Evolutionary conservation across 352 stramenopile genomes (phyloP).

Genomic region (Globisporangium okanoganense): DNA sequence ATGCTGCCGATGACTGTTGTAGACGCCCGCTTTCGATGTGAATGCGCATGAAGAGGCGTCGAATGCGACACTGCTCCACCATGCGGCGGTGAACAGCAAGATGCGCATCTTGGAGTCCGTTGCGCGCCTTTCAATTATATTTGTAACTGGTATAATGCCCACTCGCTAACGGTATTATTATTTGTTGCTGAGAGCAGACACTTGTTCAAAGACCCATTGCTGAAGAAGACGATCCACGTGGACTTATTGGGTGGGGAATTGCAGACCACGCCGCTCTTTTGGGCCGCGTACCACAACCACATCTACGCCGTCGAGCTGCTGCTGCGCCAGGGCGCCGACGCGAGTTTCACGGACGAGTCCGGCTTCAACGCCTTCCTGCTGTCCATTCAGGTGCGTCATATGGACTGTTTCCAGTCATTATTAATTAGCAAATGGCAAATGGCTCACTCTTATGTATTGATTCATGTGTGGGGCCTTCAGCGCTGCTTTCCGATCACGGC

Average conservation of each 20-base stretch:
- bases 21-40: slow-evolving; percentile 55
- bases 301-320: slow-evolving; percentile 79
- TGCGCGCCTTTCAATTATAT: no score
- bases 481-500: slow-evolving; percentile 71
- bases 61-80: slow-evolving; percentile 69
- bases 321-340: slow-evolving; percentile 53
- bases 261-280: slow-evolving; percentile 73
- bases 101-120: slow-evolving; percentile 71
- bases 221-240: slow-evolving; percentile 32
- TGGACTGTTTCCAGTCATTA: neutral
- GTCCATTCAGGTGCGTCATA: slow-evolving; percentile 56
- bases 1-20: neutral
- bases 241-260: slow-evolving; percentile 52
- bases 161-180: neutral
- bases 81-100: slow-evolving; percentile 76
- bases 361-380: slow-evolving; percentile 66
- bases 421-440: neutral
- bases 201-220: slow-evolving; percentile 36
- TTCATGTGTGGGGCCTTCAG: slow-evolving; percentile 12
- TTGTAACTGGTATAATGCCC: no score
- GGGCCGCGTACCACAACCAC: slow-evolving; percentile 69
- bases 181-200: slow-evolving; percentile 28
- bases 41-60: slow-evolving; percentile 44
- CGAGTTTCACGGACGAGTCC: slow-evolving; percentile 39
- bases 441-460: neutral